phyloP scores from a whole-genome alignment of 2,329 filamentous ascomycete species.

The Pseudopyrenochaeta lycopersici region DNA sequence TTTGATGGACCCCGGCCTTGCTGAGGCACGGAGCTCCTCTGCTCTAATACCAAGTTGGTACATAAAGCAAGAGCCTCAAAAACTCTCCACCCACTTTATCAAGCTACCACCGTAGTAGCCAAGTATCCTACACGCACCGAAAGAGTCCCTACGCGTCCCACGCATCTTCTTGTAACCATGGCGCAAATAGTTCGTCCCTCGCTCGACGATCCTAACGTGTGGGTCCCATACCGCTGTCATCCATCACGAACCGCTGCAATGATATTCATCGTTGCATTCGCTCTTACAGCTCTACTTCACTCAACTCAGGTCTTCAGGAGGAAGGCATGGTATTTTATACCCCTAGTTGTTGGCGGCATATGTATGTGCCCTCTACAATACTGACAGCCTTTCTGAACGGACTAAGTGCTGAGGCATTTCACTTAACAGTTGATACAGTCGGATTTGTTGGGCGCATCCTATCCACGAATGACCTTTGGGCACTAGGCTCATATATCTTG shows the following conservation, averaged over 20 bases:
- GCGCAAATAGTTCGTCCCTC: too few species aligned
- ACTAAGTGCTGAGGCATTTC: background rate
- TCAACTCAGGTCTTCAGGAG: constrained; percentile 52
- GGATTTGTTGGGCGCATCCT: constrained; percentile 56
- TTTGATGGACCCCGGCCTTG: too few species aligned
- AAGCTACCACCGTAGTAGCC: too few species aligned
- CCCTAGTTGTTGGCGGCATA: constrained; percentile 60
- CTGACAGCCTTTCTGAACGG: background rate
- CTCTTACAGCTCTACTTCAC: constrained; percentile 52
- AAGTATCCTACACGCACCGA: too few species aligned
- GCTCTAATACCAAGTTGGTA: too few species aligned
- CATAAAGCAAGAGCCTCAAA: too few species aligned
- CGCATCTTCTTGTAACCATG: too few species aligned
- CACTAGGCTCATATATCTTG: constrained; percentile 49
- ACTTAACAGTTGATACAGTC: constrained; percentile 54
- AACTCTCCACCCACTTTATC: too few species aligned
- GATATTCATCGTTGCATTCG: constrained; percentile 60
- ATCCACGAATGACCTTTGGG: constrained; percentile 32
- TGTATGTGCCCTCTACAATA: constrained; percentile 49
- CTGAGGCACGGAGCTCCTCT: too few species aligned
- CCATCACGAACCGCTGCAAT: constrained; percentile 58
- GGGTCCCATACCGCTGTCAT: constrained; percentile 44
- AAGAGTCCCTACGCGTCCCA: too few species aligned
- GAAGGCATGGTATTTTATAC: constrained; percentile 61
- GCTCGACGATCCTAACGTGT: too few species aligned